These are phyloP conservation scores for Trichoderma semiorbis DNA, from an alignment of 2,329 filamentous ascomycete genomes.

Conservation along the genomic window DNA sequence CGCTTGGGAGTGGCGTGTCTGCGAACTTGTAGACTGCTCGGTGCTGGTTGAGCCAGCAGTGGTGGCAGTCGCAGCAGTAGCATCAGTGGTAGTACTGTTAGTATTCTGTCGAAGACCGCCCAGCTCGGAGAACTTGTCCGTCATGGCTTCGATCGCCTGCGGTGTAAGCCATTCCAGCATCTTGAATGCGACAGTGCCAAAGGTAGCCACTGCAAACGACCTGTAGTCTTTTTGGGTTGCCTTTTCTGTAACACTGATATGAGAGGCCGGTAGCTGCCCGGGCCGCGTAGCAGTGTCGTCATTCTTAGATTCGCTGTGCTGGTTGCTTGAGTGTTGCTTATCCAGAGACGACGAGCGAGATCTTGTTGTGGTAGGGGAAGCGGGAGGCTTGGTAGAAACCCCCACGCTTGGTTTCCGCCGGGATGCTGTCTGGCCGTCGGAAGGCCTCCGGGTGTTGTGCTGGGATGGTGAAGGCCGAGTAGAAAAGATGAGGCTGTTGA, in stretches of 20 bases:
- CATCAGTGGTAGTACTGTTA: too few species aligned
- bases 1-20: not conserved
- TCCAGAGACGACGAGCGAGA: conserved; percentile 1
- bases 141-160: conserved; percentile 49
- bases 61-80: not conserved
- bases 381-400: not conserved
- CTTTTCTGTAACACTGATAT: conserved; percentile 44
- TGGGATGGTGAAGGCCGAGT: conserved; percentile 24
- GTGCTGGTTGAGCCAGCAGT: not conserved
- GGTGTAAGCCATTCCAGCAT: conserved; percentile 70
- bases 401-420: conserved; percentile 8
- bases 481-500: conserved; percentile 47
- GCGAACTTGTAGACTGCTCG: not conserved
- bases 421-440: not conserved
- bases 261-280: not conserved
- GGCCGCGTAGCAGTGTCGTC: not conserved
- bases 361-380: not conserved
- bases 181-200: conserved; percentile 63
- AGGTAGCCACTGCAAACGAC: conserved; percentile 60
- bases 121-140: conserved; percentile 32
- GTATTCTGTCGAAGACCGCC: conserved; percentile 1
- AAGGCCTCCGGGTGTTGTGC: not conserved
- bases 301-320: not conserved
- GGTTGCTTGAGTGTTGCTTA: not conserved
- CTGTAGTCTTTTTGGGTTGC: conserved; percentile 53